Evolutionary conservation across 129 eudicot genomes (phyloP), one percentile per base, ranked within the genome.

Genomic region (Lactuca saligna): DNA sequence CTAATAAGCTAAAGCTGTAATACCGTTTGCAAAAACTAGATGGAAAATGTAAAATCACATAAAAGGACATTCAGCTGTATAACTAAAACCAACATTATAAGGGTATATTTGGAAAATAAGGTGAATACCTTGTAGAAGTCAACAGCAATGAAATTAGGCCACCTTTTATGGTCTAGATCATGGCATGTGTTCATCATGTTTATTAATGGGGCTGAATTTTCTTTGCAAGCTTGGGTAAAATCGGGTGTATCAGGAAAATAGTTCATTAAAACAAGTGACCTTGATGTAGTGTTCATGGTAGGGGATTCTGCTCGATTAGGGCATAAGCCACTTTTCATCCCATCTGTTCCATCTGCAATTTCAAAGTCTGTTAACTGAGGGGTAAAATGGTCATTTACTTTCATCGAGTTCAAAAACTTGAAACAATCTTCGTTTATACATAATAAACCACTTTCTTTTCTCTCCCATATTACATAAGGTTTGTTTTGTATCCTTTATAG

Each of bases 131-230:
- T 85, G 85, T 93, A 93, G 64, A 86, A 89, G 73, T 93, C 97
- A 29, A 93, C 95, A 39, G 95, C 88, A 63, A 93, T 84, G 84
- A 83, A 93, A 60, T 93, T 89, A 29, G 99, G 97, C 99, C 99
- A 89, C 57, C 97, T 77, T 44, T 79, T 79, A 20, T 88, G 86
- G 32, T 87, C 85, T 49, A 84, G 68, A 58, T 68, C 80, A 57
- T 87, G 82, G 64, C 97, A 93, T 74, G 95, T 89, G 41, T 77
- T 83, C 72, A 87, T 8, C 97, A 87, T 89, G 81, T 73, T 74
- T n/a, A 80, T 75, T 48, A 93, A 74, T 17, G 95, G 97, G 32
- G 83, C 93, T 35, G 99, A 93, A 60, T 93, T 93, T 71, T 93
- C 75, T 77, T 81, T 85, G 95, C 99, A 93, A 61, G 99, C 88